Percentiles rank a stretch among this genome's conserved stretches.
These are phyloP conservation scores for Trametes coccinea DNA, from an alignment of 768 basidiomycete genomes.

Conservation along the genomic window DNA sequence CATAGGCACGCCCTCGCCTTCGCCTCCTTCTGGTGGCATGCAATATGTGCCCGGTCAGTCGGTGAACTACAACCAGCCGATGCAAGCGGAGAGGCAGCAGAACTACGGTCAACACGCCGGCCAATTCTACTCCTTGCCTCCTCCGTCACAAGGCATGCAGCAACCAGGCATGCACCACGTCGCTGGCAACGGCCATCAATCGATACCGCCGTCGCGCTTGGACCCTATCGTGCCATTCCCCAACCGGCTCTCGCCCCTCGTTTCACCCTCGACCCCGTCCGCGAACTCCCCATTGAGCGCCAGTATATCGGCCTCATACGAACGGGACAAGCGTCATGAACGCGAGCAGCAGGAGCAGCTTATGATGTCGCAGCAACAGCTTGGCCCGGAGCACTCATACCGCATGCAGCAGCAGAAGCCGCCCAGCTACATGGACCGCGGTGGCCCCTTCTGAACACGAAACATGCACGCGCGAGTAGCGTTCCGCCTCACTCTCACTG, in stretches of 20 bases:
- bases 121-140: conserved; percentile 26
- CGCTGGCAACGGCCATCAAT: conserved; percentile 12
- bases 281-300: conserved; percentile 38
- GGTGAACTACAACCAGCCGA: conserved; percentile 25
- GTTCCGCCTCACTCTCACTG: not conserved
- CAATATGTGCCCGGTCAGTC: conserved; percentile 51
- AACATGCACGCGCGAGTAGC: conserved; percentile 2
- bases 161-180: conserved; percentile 17
- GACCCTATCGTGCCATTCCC: conserved; percentile 26
- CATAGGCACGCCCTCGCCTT: conserved; percentile 58
- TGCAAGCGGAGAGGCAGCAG: conserved; percentile 17
- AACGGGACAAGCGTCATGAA: conserved; percentile 35
- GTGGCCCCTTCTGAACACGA: conserved; percentile 11
- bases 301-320: conserved; percentile 45
- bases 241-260: conserved; percentile 23
- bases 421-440: conserved; percentile 14
- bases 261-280: conserved; percentile 40
- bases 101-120: conserved; percentile 17
- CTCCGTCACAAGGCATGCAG: conserved; percentile 22
- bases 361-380: conserved; percentile 16
- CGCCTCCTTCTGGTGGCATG: conserved; percentile 57
- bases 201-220: conserved; percentile 21
- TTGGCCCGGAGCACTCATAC: conserved; percentile 15
- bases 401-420: conserved; percentile 15
- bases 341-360: conserved; percentile 52